A percentile compares a stretch with the other conserved stretches of the same genome.
Evolutionary conservation across 164 flowering plant species (phyloP).

Genomic region (Aristolochia californica): DNA sequence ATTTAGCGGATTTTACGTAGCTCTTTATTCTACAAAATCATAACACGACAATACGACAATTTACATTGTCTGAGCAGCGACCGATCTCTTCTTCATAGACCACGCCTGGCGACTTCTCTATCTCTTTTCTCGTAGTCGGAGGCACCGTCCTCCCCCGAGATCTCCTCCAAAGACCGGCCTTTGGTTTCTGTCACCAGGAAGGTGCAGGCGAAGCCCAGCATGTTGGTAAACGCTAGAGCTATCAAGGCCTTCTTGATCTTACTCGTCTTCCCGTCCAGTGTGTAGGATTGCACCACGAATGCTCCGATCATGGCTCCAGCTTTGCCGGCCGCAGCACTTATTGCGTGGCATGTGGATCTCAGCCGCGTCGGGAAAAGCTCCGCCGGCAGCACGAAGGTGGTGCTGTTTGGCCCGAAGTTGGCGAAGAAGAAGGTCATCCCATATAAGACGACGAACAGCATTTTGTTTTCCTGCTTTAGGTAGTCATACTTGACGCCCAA

Average conservation of each 20-base stretch:
- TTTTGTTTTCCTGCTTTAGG: constrained; percentile 10
- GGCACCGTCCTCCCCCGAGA: constrained; percentile 48
- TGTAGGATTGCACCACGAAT: constrained; percentile 29
- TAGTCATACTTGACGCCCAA: constrained; percentile 37
- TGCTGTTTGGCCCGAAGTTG: constrained; percentile 49
- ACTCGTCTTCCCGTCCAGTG: constrained; percentile 5
- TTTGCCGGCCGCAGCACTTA: constrained; percentile 48
- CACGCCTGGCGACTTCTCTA: too few relatives aligned
- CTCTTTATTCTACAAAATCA: too few relatives aligned
- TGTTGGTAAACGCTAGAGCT: constrained; percentile 28
- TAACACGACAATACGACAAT: too few relatives aligned
- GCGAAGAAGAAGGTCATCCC: constrained; percentile 52
- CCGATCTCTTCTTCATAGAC: too few relatives aligned
- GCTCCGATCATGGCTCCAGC: constrained; percentile 51
- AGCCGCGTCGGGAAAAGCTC: constrained; percentile 48
- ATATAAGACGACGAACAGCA: constrained; percentile 28
- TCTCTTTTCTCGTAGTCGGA: not conserved
- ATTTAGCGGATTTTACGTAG: too few relatives aligned
- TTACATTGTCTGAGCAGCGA: too few relatives aligned
- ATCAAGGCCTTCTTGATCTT: constrained; percentile 30
- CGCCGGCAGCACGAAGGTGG: constrained; percentile 51
- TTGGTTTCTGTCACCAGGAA: constrained; percentile 46
- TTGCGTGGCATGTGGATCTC: constrained; percentile 50
- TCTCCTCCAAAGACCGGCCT: constrained; percentile 49
- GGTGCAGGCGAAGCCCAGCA: constrained; percentile 42